Evolutionary conservation across 768 basidiomycete genomes (phyloP).

Genomic region (Melanogaster broomeanus): DNA sequence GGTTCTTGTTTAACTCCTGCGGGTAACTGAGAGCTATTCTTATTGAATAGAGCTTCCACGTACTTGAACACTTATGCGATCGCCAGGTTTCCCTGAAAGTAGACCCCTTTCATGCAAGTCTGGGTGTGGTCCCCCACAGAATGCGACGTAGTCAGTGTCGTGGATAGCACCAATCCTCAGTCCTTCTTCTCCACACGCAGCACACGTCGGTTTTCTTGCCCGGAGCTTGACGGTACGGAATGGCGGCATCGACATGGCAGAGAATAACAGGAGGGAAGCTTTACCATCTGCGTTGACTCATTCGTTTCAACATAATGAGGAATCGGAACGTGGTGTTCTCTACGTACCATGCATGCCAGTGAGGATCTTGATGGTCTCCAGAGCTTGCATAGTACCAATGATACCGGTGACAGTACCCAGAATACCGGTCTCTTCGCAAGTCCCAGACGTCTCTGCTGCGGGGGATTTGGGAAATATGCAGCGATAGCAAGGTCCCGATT

Average conservation of each 20-base stretch:
- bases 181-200: slow-evolving; percentile 67
- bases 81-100: slow-evolving; percentile 36
- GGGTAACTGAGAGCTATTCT: neutral
- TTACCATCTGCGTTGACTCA: slow-evolving; percentile 45
- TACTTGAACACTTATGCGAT: slow-evolving; percentile 49
- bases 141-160: slow-evolving; percentile 77
- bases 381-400: slow-evolving; percentile 87
- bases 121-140: slow-evolving; percentile 75
- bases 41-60: neutral
- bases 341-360: slow-evolving; percentile 62
- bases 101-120: slow-evolving; percentile 66
- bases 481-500: slow-evolving; percentile 85
- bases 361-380: slow-evolving; percentile 83
- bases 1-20: slow-evolving; percentile 50
- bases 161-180: slow-evolving; percentile 47
- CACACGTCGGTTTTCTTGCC: slow-evolving; percentile 65
- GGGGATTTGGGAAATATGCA: slow-evolving; percentile 90
- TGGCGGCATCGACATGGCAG: slow-evolving; percentile 65
- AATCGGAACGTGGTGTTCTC: neutral
- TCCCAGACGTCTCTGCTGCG: slow-evolving; percentile 58
- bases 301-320: slow-evolving; percentile 3
- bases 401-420: slow-evolving; percentile 87
- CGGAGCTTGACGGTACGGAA: slow-evolving; percentile 88
- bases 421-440: slow-evolving; percentile 89
- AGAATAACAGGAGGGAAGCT: slow-evolving; percentile 72